A percentile compares a stretch with the other conserved stretches of the same genome.
phyloP scores from a whole-genome alignment of 495 filamentous ascomycete species.

The Recurvomyces mirabilis region DNA sequence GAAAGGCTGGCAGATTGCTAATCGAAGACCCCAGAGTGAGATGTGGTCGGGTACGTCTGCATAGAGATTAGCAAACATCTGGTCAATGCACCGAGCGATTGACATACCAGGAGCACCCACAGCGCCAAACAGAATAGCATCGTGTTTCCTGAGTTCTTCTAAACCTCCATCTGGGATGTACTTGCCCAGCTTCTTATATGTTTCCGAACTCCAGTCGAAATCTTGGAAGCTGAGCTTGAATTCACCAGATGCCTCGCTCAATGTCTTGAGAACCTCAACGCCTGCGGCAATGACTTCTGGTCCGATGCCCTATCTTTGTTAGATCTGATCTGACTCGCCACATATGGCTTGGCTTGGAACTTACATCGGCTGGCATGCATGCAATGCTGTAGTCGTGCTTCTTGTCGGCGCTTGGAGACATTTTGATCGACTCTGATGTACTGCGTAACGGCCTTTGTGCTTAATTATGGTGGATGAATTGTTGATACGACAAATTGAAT shows the following conservation, averaged over 20 bases:
- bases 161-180: conserved; percentile 33
- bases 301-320: conserved; percentile 34
- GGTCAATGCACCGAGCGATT: neutral
- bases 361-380: conserved; percentile 33
- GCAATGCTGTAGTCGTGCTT: conserved; percentile 21
- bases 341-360: too few species aligned
- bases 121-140: conserved; percentile 34
- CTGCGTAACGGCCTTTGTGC: too few species aligned
- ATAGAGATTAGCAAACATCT: neutral
- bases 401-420: conserved; percentile 1
- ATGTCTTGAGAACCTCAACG: conserved; percentile 26
- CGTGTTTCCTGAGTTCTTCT: conserved; percentile 28
- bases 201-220: conserved; percentile 32
- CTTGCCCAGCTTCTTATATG: conserved; percentile 26
- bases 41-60: conserved; percentile 32
- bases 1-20: conserved; percentile 33
- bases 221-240: conserved; percentile 29
- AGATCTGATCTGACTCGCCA: too few species aligned
- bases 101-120: conserved; percentile 28
- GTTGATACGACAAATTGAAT: too few species aligned
- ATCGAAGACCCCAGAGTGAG: conserved; percentile 32
- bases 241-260: conserved; percentile 20
- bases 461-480: too few species aligned
- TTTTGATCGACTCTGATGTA: too few species aligned
- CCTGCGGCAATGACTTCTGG: conserved; percentile 32